Evolutionary conservation across 2,329 filamentous ascomycete genomes (phyloP), one percentile per base, ranked within the genome.

Genomic region (Neonectria faginata): DNA sequence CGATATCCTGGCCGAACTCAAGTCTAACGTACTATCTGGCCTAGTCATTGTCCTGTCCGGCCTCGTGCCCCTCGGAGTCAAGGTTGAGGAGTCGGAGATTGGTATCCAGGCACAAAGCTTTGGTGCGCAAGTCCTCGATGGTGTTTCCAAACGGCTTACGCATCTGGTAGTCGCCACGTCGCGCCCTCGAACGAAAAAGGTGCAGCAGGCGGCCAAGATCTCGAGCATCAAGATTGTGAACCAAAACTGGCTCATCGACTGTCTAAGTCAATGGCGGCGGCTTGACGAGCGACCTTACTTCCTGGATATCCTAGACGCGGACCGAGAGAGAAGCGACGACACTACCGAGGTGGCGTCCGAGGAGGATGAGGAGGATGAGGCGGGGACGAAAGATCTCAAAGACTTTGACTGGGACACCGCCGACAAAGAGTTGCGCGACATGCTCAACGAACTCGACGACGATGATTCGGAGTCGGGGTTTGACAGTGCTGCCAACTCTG

Each of bases 161-260:
- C 92, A 94, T 77, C 85, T 94, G 5, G 91, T 94, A 2, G 89
- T 92, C 9, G 90, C 88, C 56, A 88, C 88, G 18, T 84, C 87
- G 16, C 85, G 91, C 25, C 91, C 91, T 33, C 89, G 94, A 22
- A 98, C 96, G 0, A 91, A 93, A 57, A 99, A 99, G 80, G 93
- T 98, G 47, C 91, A 92, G 52, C 91, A 94, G 78, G 96, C 96
- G 0, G 90, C 92, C 14, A 89, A 90, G 67, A 91, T 93, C 60
- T 84, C 91, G 0, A 88, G 89, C 56, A 92, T 98, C 78, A 94
- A 94, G 77, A 97, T 99, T 63, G 96, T 99, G 52, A 94, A 91
- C 71, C 92, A 94, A 57, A 89, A 93, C 73, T 99, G 96, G 96
- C 88, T 99, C 31, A 86, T 90, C 33, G 91, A 94, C 70, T 97